Percentiles rank a stretch among this genome's conserved stretches.
Conservation (phyloP, 164 flowering plant genomes). For the Kalanchoe fedtschenkoi region DNA sequence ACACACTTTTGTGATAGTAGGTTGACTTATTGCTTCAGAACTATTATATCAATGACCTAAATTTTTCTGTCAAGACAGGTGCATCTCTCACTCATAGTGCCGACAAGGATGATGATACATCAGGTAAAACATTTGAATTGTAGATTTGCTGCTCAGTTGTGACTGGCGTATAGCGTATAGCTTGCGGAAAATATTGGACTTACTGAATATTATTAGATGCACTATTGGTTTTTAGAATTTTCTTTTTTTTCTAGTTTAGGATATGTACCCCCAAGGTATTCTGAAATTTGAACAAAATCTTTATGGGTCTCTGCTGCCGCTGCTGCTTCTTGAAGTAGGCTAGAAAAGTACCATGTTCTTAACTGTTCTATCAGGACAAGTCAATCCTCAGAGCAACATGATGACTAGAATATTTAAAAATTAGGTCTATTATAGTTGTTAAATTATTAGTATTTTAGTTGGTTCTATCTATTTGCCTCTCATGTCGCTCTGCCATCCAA, state of each 20-base stretch:
- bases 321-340: conserved; percentile 31
- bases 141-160: not conserved
- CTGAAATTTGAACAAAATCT: conserved; percentile 45
- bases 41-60: not conserved
- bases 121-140: not conserved
- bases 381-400: conserved; percentile 13
- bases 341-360: conserved; percentile 8
- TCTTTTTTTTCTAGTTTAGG: conserved; percentile 19
- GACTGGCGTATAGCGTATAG: not conserved
- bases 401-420: not conserved
- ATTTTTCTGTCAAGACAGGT: not conserved
- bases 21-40: not conserved
- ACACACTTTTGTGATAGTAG: no score
- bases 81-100: not conserved
- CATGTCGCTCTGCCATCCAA: not conserved
- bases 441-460: not conserved
- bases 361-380: conserved; percentile 9
- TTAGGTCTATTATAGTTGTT: not conserved
- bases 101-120: not conserved
- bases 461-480: not conserved
- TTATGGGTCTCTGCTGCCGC: conserved; percentile 42
- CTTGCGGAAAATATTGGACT: not conserved
- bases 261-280: conserved; percentile 19
- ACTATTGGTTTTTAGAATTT: not conserved
- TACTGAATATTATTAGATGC: not conserved